Evolutionary conservation across 805 yeast genomes (phyloP).

Genomic region (Kluyveromyces aestuarii): DNA sequence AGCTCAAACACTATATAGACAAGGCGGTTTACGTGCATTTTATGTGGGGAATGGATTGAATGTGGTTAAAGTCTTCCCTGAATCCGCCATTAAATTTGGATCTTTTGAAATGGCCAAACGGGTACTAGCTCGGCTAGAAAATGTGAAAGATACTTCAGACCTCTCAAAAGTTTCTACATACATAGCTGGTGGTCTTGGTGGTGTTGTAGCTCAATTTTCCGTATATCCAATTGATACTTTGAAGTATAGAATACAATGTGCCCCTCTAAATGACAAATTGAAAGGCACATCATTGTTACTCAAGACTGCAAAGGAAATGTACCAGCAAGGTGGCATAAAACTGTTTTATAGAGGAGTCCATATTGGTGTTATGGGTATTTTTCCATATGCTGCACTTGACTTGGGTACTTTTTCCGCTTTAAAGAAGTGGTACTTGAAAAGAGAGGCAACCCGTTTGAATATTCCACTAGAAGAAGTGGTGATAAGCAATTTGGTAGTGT

Average conservation of each 20-base stretch:
- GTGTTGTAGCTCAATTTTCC: slow-evolving; percentile 84
- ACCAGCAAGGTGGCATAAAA: slow-evolving; percentile 63
- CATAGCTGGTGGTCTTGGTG: slow-evolving; percentile 93
- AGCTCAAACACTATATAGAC: slow-evolving; percentile 67
- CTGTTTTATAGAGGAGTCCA: slow-evolving; percentile 80
- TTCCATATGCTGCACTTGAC: slow-evolving; percentile 96
- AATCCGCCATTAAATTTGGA: slow-evolving; percentile 95
- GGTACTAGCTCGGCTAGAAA: slow-evolving; percentile 64
- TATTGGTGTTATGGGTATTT: slow-evolving; percentile 92
- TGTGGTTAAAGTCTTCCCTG: slow-evolving; percentile 91
- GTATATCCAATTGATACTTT: slow-evolving; percentile 95
- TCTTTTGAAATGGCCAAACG: slow-evolving; percentile 84
- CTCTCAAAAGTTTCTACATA: slow-evolving; percentile 74
- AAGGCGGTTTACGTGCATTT: slow-evolving; percentile 81
- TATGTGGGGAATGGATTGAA: slow-evolving; percentile 95
- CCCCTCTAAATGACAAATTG: slow-evolving; percentile 55
- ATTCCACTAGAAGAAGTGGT: slow-evolving; percentile 57
- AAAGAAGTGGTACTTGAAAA: slow-evolving; percentile 62
- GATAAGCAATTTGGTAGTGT: slow-evolving; percentile 69
- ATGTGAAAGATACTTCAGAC: slow-evolving; percentile 58
- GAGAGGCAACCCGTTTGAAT: slow-evolving; percentile 47
- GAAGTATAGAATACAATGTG: slow-evolving; percentile 90
- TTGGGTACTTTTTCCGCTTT: slow-evolving; percentile 86
- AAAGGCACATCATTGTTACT: slow-evolving; percentile 54
- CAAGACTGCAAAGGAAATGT: slow-evolving; percentile 70